Base-by-base conservation (phyloP, 1,139 yeast genomes). In the Ogataea hybrid region DNA sequence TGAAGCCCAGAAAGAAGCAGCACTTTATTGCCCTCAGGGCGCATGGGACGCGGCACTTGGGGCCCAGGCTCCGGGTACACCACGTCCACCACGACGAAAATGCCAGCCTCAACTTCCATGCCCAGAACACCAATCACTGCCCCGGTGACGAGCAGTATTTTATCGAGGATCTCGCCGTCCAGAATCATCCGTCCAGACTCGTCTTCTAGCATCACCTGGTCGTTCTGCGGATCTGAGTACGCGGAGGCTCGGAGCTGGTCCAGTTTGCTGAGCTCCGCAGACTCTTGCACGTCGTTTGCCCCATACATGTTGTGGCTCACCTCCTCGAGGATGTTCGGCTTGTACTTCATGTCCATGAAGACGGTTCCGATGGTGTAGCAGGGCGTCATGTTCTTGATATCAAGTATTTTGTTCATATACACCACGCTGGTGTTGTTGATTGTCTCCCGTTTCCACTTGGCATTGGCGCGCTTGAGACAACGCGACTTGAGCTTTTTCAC, bases 311-410 rank as follows among this genome's bases (percentile, higher is more conserved):
- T 78, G 14, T 66, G 75, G 33, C 85, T 81, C 12, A 90, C 92
- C 51, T 92, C 97, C 38, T 79, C 77, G 43, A 94, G 67, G 38
- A 92, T 83, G 57, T 89, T 84, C 9, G 96, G 88, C 59, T 92
- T 92, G 58, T 79, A 79, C 57, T 79, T 81, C 80, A 88, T 75
- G 47, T 90, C 96, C 54, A 88, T 76, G 56, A 84, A 89, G 0
- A 90, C 72, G 0, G 97, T 87, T 2, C 98, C 99, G 27, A 85
- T 73, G n/a, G 88, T 82, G 95, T 95, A 92, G 48, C 89, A 79
- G 23, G 89, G 76, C 51, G 79, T 74, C 41, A 83, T 79, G 35
- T 79, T 77, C 22, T 71, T 70, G 6, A 90, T 81, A 59, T 90
- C 96, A 48, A 92, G 68, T 9, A 89, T 89, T 64, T 86, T 88